phyloP scores from a whole-genome alignment of 2,329 filamentous ascomycete genomes.

The Dactylellina leptospora region DNA sequence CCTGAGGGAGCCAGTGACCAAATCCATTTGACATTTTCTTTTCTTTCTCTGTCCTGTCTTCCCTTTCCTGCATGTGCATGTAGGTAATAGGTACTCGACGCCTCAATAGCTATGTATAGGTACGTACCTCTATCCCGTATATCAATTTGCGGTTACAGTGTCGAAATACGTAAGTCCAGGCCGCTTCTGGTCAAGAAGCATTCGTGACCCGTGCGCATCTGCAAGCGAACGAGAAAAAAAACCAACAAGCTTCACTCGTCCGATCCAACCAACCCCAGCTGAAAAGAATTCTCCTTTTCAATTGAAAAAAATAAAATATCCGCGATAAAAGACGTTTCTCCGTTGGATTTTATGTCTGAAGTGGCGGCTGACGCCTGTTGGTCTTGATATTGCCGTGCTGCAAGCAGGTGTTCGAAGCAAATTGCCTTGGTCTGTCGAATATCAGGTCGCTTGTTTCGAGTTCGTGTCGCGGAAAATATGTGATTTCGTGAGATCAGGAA shows the following conservation, averaged over 20 bases:
- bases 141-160: constrained; percentile 51
- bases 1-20: neutral
- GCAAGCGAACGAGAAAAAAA: constrained; percentile 30
- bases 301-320: constrained; percentile 18
- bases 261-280: constrained; percentile 33
- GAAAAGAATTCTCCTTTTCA: constrained; percentile 25
- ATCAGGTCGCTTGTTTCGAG: constrained; percentile 49
- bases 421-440: constrained; percentile 16
- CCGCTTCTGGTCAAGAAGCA: constrained; percentile 53
- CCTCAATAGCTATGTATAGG: constrained; percentile 29
- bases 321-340: constrained; percentile 35
- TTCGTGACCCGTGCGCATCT: constrained; percentile 53
- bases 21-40: constrained; percentile 43
- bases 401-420: constrained; percentile 32
- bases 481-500: too few species aligned
- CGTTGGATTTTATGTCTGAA: constrained; percentile 34
- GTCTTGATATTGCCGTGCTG: constrained; percentile 17
- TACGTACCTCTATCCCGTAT: constrained; percentile 45
- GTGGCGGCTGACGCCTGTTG: constrained; percentile 40
- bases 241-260: constrained; percentile 17
- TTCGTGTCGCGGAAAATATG: constrained; percentile 22
- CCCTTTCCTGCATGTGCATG: constrained; percentile 47
- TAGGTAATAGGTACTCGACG: constrained; percentile 13
- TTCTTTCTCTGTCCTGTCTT: too few species aligned
- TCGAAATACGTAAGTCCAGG: constrained; percentile 54